These are phyloP conservation scores for Paecilomyces variotii DNA, from an alignment of 2,329 filamentous ascomycete genomes.

Conservation along the genomic window DNA sequence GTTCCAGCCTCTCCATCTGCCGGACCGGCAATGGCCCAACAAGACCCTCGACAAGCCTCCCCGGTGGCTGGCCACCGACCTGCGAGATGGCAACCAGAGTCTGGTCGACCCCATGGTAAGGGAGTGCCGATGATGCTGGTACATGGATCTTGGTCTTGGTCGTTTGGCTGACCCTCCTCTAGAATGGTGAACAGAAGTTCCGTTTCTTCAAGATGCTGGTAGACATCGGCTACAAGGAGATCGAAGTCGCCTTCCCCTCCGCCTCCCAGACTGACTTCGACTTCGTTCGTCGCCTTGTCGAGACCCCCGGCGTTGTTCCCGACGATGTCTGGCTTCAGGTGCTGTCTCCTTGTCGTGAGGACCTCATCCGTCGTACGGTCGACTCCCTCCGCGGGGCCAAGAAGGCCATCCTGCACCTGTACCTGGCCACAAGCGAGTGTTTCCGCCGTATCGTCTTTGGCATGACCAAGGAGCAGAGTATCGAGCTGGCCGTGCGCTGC, in stretches of 20 bases:
- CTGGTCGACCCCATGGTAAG: conserved; percentile 85
- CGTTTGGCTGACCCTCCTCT: conserved; percentile 3
- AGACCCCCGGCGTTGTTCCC: conserved; percentile 73
- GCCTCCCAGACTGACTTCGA: conserved; percentile 94
- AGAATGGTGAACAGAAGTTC: conserved; percentile 95
- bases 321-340: conserved; percentile 91
- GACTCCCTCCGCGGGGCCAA: conserved; percentile 82
- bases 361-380: conserved; percentile 83
- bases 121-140: conserved; percentile 16
- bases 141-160: not conserved
- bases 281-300: conserved; percentile 79
- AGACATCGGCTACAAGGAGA: conserved; percentile 92
- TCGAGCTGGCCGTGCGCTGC: conserved; percentile 77
- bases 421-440: conserved; percentile 91
- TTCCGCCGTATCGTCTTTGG: conserved; percentile 88
- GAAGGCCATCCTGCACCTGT: conserved; percentile 91
- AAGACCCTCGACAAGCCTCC: conserved; percentile 77
- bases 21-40: conserved; percentile 65
- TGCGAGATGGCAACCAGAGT: conserved; percentile 91
- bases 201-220: conserved; percentile 90
- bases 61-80: conserved; percentile 81
- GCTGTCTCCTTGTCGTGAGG: conserved; percentile 81
- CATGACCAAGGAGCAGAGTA: conserved; percentile 71
- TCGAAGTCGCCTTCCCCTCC: conserved; percentile 91
- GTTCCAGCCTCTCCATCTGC: conserved; percentile 40